These are phyloP conservation scores for Chlamydomonas reinhardtii DNA, from an alignment of 163 green algal species.

Conservation along the genomic window DNA sequence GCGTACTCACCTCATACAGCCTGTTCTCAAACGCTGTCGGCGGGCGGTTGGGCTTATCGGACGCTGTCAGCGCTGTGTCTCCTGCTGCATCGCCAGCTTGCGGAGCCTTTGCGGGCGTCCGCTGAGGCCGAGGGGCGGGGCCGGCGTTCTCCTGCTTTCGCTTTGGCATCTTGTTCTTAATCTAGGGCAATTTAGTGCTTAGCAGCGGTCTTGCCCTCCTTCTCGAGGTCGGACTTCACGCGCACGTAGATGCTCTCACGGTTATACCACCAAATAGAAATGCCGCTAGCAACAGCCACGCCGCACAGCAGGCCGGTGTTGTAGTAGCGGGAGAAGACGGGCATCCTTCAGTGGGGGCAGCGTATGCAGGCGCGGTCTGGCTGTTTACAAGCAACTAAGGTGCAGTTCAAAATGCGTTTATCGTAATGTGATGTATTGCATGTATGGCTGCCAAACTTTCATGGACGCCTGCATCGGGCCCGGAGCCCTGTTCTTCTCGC, in stretches of 20 bases:
- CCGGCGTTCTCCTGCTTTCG: neutral
- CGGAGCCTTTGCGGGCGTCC: too few relatives aligned
- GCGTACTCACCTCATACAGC: conserved; percentile 44
- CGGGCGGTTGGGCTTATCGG: conserved; percentile 50
- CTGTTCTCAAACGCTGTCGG: conserved; percentile 70
- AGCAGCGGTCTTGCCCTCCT: conserved; percentile 19
- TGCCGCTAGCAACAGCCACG: conserved; percentile 46
- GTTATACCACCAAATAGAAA: conserved; percentile 60
- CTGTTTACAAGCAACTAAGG: too few relatives aligned
- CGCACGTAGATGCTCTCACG: conserved; percentile 59
- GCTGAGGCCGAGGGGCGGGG: too few relatives aligned
- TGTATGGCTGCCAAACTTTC: too few relatives aligned
- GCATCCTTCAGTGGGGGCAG: conserved; percentile 27
- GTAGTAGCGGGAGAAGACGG: conserved; percentile 48
- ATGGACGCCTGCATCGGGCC: too few relatives aligned
- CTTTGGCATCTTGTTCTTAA: conserved; percentile 16
- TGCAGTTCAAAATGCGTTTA: too few relatives aligned
- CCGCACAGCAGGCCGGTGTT: conserved; percentile 54
- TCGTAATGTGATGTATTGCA: too few relatives aligned
- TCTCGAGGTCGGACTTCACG: conserved; percentile 54
- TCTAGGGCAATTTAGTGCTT: conserved; percentile 11
- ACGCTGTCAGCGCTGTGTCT: neutral
- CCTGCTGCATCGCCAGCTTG: neutral
- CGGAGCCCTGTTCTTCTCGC: too few relatives aligned
- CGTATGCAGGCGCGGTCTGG: too few relatives aligned